phyloP scores from a whole-genome alignment of 108 stramenopile species.

The Nannochloropsis granulata region DNA sequence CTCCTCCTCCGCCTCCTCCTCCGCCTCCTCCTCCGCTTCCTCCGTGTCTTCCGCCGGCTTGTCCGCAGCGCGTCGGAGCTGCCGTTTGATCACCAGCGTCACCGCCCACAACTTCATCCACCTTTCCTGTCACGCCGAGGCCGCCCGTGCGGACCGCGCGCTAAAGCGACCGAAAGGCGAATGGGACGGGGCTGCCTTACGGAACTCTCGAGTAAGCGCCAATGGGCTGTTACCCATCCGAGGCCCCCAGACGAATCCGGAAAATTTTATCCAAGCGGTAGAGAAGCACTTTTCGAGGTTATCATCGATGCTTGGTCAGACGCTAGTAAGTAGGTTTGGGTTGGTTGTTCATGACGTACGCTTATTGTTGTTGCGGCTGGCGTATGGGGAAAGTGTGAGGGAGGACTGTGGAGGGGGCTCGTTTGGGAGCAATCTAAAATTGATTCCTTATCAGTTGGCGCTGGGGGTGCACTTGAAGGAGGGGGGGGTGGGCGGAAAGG shows the following conservation, averaged over 20 bases:
- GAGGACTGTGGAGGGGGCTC: conserved; percentile 32
- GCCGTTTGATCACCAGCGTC: conserved; percentile 10
- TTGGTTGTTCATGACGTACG: conserved; percentile 28
- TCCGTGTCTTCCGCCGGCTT: background rate
- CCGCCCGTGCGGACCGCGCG: conserved; percentile 27
- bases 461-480: background rate
- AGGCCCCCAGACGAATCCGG: conserved; percentile 16
- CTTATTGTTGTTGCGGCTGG: conserved; percentile 27
- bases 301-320: background rate
- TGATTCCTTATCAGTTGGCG: conserved; percentile 27
- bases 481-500: background rate
- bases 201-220: conserved; percentile 32
- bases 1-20: too few species aligned
- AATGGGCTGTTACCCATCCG: conserved; percentile 28
- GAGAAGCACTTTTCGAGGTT: conserved; percentile 35
- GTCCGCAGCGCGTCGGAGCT: background rate
- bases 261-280: conserved; percentile 13
- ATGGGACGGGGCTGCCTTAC: conserved; percentile 38
- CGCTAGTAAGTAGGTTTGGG: background rate
- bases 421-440: conserved; percentile 29
- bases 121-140: conserved; percentile 27
- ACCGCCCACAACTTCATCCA: conserved; percentile 25
- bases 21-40: background rate
- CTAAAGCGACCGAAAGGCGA: conserved; percentile 21
- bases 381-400: conserved; percentile 28